Percentiles rank a stretch among this genome's conserved stretches.
phyloP scores from a whole-genome alignment of 176 grass and related monocot species.

The Triticum timopheevii region DNA sequence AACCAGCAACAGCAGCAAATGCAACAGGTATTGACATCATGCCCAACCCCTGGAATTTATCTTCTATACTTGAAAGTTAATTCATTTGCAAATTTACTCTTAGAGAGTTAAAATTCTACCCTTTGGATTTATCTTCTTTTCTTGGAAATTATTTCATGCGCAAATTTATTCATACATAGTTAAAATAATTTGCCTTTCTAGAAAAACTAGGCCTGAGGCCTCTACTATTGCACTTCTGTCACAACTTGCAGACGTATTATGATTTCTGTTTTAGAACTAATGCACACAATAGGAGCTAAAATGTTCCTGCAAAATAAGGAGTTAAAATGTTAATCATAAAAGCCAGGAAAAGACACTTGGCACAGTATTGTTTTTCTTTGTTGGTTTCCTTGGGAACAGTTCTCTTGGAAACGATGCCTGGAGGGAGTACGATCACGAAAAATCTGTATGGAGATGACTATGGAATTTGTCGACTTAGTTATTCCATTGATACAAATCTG shows the following conservation, averaged over 20 bases:
- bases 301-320: background rate
- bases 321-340: background rate
- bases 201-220: background rate
- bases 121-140: background rate
- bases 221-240: background rate
- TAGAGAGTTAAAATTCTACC: background rate
- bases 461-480: background rate
- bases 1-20: conserved; percentile 66
- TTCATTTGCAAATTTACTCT: background rate
- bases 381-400: conserved; percentile 9
- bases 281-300: background rate
- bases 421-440: background rate
- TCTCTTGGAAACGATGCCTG: conserved; percentile 24
- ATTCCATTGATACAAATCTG: conserved; percentile 4
- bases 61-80: conserved; percentile 11
- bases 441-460: background rate
- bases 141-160: background rate
- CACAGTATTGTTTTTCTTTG: background rate
- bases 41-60: background rate
- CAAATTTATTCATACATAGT: background rate
- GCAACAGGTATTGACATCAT: conserved; percentile 56
- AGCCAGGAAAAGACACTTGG: background rate
- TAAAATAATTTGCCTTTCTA: background rate
- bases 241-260: background rate
- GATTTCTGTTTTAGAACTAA: background rate